Evolutionary conservation across 2,329 filamentous ascomycete species (phyloP), one percentile per base, ranked within the genome.

Genomic region (Drechslera avenae): DNA sequence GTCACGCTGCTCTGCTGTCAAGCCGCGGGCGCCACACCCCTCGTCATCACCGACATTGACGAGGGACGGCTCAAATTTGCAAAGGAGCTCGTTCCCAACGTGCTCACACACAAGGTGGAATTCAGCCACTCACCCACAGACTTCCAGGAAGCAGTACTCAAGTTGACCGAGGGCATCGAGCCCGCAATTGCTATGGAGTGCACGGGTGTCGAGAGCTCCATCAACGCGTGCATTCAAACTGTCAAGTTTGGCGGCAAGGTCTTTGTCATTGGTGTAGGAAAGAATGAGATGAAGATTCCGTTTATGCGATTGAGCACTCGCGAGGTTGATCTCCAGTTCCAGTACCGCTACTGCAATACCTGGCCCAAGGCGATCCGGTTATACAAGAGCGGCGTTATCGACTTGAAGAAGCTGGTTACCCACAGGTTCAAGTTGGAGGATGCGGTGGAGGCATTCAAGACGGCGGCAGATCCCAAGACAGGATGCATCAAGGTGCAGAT

Each of bases 401-500:
- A 95, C 71, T 78, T 97, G 70, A 83, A 83, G 65, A 88, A 84
- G 75, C 78, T 97, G 54, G 91, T 97, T 30, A 97, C 93, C 33
- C 93, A 97, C 79, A 18, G 90, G 14, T 97, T 88, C 77, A 79
- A 82, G 59, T 77, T 97, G 31, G 92, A 96, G 77, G 88, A 97
- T 71, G 91, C 92, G 0, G 75, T 94, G 21, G 84, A 93, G 76
- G 93, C 93, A 6, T 97, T 97, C 74, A 86, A 91, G 78, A 94
- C 90, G 33, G 91, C 92, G 16, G 85, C 89, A 7, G 86, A 97
- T 75, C 87, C 91, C 32, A 91, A 88, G 80, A 96, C 89, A 43
- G 92, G 93, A 5, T 91, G 92, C n/a, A 97, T 97, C 76, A 97
- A 97, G 82, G 92, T 97, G 54, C 89, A 91, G 82, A 97, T 97